phyloP scores from a whole-genome alignment of 1,139 yeast genomes.

The Kodamaea alishanica region DNA sequence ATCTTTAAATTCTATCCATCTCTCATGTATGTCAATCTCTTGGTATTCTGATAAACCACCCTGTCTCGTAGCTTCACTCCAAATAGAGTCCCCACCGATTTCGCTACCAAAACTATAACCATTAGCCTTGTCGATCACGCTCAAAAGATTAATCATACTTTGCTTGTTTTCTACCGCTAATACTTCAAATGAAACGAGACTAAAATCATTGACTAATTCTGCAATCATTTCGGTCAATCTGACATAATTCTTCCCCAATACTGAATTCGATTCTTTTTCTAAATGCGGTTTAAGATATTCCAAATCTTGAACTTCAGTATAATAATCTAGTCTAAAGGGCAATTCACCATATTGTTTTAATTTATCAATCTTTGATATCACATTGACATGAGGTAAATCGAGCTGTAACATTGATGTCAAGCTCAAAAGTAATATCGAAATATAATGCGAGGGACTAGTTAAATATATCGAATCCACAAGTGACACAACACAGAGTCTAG shows the following conservation, averaged over 20 bases:
- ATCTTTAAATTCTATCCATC: conserved; percentile 90
- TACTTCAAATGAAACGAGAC: conserved; percentile 85
- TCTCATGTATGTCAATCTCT: conserved; percentile 76
- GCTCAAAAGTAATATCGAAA: conserved; percentile 78
- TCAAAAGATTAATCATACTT: conserved; percentile 79
- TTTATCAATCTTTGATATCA: conserved; percentile 81
- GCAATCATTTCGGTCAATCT: conserved; percentile 74
- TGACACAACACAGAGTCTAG: conserved; percentile 82
- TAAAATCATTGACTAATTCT: conserved; percentile 82
- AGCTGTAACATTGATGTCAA: conserved; percentile 59
- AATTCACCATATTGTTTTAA: conserved; percentile 56
- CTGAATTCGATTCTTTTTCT: conserved; percentile 63
- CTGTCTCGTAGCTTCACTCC: conserved; percentile 93
- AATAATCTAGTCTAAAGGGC: conserved; percentile 77
- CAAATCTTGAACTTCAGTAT: conserved; percentile 89
- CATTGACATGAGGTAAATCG: conserved; percentile 45
- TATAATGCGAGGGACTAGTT: conserved; percentile 84
- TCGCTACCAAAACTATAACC: conserved; percentile 96
- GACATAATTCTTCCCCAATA: conserved; percentile 61
- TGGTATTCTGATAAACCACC: conserved; percentile 52
- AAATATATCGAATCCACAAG: conserved; percentile 82
- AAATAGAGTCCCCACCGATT: conserved; percentile 89
- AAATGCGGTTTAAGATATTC: conserved; percentile 63
- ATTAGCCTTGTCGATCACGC: conserved; percentile 80
- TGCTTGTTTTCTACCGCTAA: conserved; percentile 86